These are phyloP conservation scores for Casuarina glauca DNA, from an alignment of 306 rosid genomes.

Conservation along the genomic window DNA sequence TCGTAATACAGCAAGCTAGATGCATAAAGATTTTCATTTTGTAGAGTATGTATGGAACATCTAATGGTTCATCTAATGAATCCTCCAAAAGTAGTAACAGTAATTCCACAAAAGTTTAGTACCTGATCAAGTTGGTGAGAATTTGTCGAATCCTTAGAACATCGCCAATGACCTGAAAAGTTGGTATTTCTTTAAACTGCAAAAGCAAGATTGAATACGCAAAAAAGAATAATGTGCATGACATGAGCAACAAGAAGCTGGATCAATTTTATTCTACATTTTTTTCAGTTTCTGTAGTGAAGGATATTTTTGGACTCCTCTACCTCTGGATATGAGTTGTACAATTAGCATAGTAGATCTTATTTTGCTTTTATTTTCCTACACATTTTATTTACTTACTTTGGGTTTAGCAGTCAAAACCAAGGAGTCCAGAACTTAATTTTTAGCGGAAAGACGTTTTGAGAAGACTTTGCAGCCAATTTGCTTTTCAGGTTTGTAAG, in stretches of 20 bases:
- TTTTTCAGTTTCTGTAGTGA: too few relatives aligned
- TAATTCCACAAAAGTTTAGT: conserved; percentile 14
- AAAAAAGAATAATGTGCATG: background rate
- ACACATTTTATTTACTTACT: too few relatives aligned
- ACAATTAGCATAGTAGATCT: too few relatives aligned
- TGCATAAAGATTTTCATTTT: background rate
- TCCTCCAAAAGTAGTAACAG: background rate
- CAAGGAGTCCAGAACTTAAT: too few relatives aligned
- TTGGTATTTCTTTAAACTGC: background rate
- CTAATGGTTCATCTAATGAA: background rate
- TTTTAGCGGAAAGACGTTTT: too few relatives aligned
- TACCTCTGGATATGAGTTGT: too few relatives aligned
- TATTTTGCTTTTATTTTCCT: too few relatives aligned
- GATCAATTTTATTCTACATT: too few relatives aligned
- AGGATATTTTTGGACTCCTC: too few relatives aligned
- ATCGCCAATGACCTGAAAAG: conserved; percentile 81
- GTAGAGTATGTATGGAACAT: background rate
- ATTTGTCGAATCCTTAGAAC: conserved; percentile 93
- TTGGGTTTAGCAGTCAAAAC: too few relatives aligned
- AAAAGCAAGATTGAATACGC: background rate
- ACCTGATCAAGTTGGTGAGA: conserved; percentile 90
- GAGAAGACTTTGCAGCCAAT: too few relatives aligned
- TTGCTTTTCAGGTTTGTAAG: too few relatives aligned
- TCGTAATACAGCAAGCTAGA: background rate
- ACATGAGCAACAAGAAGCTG: background rate